phyloP scores from a whole-genome alignment of 129 eudicot genomes.

The Oenanthe sinensis region DNA sequence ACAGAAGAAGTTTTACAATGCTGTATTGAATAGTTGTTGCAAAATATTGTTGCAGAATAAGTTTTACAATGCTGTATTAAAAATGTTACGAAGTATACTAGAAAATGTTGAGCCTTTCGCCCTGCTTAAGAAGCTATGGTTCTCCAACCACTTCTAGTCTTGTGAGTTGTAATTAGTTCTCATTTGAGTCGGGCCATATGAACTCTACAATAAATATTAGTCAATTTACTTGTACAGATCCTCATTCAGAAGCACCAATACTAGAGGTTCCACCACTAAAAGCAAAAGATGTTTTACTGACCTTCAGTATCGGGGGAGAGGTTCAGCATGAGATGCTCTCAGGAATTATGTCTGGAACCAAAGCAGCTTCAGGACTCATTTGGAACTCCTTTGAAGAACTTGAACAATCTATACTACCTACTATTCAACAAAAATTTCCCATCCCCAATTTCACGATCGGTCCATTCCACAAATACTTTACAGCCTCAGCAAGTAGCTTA shows the following conservation, averaged over 20 bases:
- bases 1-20: too few relatives aligned
- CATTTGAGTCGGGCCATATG: too few relatives aligned
- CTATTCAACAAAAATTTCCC: background rate
- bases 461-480: constrained; percentile 2
- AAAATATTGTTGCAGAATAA: too few relatives aligned
- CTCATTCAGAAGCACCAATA: background rate
- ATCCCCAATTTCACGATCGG: background rate
- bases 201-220: too few relatives aligned
- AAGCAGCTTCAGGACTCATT: background rate
- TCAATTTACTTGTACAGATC: background rate
- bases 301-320: background rate
- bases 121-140: too few relatives aligned
- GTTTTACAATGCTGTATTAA: too few relatives aligned
- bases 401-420: background rate
- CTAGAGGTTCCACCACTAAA: background rate
- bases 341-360: background rate
- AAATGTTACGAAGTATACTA: too few relatives aligned
- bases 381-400: constrained; percentile 1
- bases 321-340: background rate
- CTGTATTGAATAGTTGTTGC: too few relatives aligned
- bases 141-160: too few relatives aligned
- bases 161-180: too few relatives aligned
- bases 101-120: too few relatives aligned
- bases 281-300: background rate
- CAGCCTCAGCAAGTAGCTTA: background rate